Base-by-base conservation (phyloP, 139 green algal genomes). In the Tetradesmus lagerheimii region DNA sequence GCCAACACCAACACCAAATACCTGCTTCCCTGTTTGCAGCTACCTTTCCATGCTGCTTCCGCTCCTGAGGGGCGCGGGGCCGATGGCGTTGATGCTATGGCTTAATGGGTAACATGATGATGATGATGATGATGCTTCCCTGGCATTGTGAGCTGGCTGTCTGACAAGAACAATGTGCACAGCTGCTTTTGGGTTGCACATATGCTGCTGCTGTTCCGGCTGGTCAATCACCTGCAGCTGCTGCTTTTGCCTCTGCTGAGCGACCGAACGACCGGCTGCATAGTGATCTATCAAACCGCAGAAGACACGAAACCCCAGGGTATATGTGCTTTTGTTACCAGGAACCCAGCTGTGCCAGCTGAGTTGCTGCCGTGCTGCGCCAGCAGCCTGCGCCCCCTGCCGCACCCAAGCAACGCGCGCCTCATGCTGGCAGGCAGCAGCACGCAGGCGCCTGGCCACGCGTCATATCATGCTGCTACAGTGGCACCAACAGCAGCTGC, bases 401-500 rank as follows among this genome's bases (percentile, higher is more conserved):
- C 20, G 23, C 57, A 71, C 23, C 57, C 23, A n/a, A 71, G 57
- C 57, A 71, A 71, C n/a, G 57, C 57, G 25, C 4, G 57, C 57
- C 57, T n/a, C 57, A 71, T 20, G 57, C 57, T 6, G 25, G 57
- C 57, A 71, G 57, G 57, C 23, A 71, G 57, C 57, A 71, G 57
- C 57, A 71, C 57, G 50, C 50, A 64, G 50, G 14, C 50, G 57
- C 57, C 57, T 71, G 57, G 31, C 75, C 35, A 41, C 75, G 34
- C 20, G 34, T 81, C 35, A 81, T 16, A 15, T 81, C 35, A 81
- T 16, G 34, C 35, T 25, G 35, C 35, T 41, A 81, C 23, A 47
- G 31, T 41, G 34, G n/a, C 77, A 50, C 38, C 77, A 62, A 39
- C 85, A 39, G 85, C 85, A 57, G 43, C 85, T 75, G 85, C 76